phyloP scores from a whole-genome alignment of 1,284 basidiomycete genomes.

The Rhodotorula sp. region DNA sequence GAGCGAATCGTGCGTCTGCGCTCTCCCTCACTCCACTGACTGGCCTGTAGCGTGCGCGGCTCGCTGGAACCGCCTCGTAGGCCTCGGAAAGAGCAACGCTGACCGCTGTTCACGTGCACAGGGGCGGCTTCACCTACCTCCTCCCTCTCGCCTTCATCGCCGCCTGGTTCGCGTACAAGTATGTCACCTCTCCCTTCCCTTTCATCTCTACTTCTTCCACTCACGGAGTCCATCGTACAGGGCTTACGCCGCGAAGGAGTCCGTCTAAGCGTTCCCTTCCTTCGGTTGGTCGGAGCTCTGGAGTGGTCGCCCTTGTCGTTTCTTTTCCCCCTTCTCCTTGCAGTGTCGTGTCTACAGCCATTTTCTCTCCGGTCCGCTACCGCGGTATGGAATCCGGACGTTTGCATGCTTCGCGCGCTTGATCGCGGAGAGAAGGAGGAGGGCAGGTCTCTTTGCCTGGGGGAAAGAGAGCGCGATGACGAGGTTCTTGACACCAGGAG shows the following conservation, averaged over 20 bases:
- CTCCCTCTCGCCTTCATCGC: conserved; percentile 71
- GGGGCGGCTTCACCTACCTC: conserved; percentile 70
- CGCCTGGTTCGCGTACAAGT: conserved; percentile 70
- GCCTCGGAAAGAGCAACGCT: too few species aligned
- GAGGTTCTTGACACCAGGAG: too few species aligned
- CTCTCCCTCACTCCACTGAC: too few species aligned
- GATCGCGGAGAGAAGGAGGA: too few species aligned
- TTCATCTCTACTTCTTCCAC: neutral
- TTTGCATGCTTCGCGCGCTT: too few species aligned
- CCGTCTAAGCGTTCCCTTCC: neutral
- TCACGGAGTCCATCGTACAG: neutral
- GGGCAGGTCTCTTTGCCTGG: too few species aligned
- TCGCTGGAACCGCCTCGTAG: too few species aligned
- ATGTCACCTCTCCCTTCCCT: neutral
- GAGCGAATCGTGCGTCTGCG: conserved; percentile 1
- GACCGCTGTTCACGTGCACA: neutral
- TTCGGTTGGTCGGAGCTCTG: too few species aligned
- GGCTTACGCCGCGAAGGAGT: conserved; percentile 17
- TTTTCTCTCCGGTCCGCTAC: neutral
- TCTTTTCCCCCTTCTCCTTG: neutral
- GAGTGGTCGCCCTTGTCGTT: neutral
- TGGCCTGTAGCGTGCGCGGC: too few species aligned
- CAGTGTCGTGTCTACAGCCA: too few species aligned
- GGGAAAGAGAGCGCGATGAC: too few species aligned
- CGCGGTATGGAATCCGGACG: too few species aligned